Evolutionary conservation across 257 asterid genomes (phyloP), one percentile per base, ranked within the genome.

Genomic region (Knoxia roxburghii): DNA sequence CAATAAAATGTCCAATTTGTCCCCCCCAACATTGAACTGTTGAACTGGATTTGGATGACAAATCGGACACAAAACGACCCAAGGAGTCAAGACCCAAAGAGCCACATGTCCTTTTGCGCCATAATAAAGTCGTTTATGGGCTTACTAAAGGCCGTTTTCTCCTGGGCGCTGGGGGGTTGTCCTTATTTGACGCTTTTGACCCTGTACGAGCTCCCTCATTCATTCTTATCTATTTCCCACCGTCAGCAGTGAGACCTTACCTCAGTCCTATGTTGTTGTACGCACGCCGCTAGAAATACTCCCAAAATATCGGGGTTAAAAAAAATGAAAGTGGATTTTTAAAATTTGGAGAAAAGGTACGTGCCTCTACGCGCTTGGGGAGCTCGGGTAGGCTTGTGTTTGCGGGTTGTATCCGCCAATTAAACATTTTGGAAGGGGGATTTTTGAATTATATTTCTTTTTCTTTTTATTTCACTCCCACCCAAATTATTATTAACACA

Each of bases 91-190:
- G 54, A n/a, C 21, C 43, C 17, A 52, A 61, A 53, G 68, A 59
- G 69, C 68, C 73, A 50, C 17, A 33, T 33, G 17, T 0, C 35
- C 62, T 57, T 15, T 48, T n/a, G 49, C 49, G 1, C 49, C 7
- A 11, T 4, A 17, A 64, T 0, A 21, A n/a, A 35, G 70, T 29
- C 76, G 24, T 24, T 65, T 64, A 29, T 30, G 10, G 48, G 61
- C 39, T 18, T 54, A n/a, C 73, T 21, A 54, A 74, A 54, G 71
- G 78, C 70, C 78, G 74, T 68, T 68, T 68, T 60, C 14, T 8
- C 9, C 9, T n/a, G n/a, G n/a, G n/a, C n/a, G n/a, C 41, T 9
- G 6, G 41, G 41, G 41, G 41, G 4, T 37, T 37, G 4, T 37
- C 23, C 43, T 57, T 2, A 6, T 21, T 35, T 51, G 33, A 54